Base-by-base conservation (phyloP, 2,329 filamentous ascomycete genomes). In the Botrytis hyacinthi region DNA sequence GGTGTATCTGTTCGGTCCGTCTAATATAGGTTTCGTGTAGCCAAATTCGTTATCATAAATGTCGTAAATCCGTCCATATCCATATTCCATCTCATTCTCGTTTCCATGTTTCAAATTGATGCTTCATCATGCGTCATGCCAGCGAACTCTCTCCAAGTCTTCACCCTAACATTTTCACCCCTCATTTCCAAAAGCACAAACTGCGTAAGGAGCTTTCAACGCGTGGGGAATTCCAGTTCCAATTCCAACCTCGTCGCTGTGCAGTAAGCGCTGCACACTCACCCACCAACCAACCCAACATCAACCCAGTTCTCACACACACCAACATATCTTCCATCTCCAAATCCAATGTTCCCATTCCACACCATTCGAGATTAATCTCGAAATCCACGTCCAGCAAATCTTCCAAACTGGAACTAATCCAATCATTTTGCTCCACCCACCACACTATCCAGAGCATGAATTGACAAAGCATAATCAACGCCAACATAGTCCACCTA, bases 381-480 rank as follows among this genome's bases (percentile, higher is more conserved):
- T 68, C 66, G 8, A 68, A 14, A 42, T 54, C 35, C 10, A 32
- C 6, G 40, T 68, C 26, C 9, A 68, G 7, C 48, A 51, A 54
- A 29, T 68, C 66, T 35, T 57, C 66, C 35, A 42, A 42, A n/a
- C 7, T 42, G 16, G n/a, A 42, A 37, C 10, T 54, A 42, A 44
- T 61, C 59, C 35, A 60, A 18, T 67, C 48, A 42, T 42, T 59
- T 35, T 72, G 65, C 29, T 72, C 62, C 42, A 68, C 65, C 71
- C 62, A 61, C 51, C 63, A 72, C 51, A 68, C n/a, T 3, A 57
- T 20, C 71, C 62, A 68, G 63, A 72, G 62, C 62, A 72, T 54
- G 20, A 68, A 37, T 67, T 72, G 62, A 68, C 65, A 68, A 40
- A 72, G 51, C 40, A 72, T 42, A 69, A 68, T 60, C 71, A 72